Percentiles rank a stretch among this genome's conserved stretches.
These are phyloP conservation scores for Setaria italica DNA, from an alignment of 202 grass and related monocot genomes.

Conservation along the genomic window DNA sequence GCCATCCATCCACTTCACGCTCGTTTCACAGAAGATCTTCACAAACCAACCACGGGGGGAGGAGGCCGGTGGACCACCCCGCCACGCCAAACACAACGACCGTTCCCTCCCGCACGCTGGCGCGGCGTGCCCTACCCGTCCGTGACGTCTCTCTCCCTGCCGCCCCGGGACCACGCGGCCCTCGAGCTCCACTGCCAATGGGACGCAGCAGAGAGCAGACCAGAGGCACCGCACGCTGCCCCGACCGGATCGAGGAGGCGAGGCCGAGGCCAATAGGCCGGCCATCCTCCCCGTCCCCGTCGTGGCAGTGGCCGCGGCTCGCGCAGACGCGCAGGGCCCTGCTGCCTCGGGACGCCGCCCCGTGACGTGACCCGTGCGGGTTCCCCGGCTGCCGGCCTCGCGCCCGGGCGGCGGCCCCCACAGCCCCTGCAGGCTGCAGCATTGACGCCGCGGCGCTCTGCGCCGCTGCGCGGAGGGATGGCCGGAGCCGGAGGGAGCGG, in stretches of 20 bases:
- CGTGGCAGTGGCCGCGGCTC: neutral
- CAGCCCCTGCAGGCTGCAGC: neutral
- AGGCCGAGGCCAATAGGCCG: too few species aligned
- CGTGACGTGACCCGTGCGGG: slow-evolving; percentile 41
- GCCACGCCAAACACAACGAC: slow-evolving; percentile 13
- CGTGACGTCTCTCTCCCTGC: slow-evolving; percentile 3
- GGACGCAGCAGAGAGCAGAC: neutral
- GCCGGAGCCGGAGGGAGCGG: neutral
- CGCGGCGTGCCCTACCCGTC: neutral
- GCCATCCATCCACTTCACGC: neutral
- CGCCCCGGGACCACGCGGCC: neutral
- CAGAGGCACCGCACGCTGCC: neutral
- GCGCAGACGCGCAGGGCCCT: neutral
- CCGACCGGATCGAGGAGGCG: neutral
- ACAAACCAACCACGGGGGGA: neutral
- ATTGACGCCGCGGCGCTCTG: neutral
- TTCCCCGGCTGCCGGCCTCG: neutral
- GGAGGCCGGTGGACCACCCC: neutral
- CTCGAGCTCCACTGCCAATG: slow-evolving; percentile 3
- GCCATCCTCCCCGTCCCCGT: too few species aligned
- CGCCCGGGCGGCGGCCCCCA: neutral
- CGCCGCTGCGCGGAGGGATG: neutral
- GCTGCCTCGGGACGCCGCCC: neutral
- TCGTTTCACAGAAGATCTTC: slow-evolving; percentile 35
- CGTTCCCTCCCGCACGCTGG: neutral